Percentiles rank a stretch among this genome's conserved stretches.
These are phyloP conservation scores for Vigna reflexopilosa DNA, from an alignment of 306 rosid species.

Conservation along the genomic window DNA sequence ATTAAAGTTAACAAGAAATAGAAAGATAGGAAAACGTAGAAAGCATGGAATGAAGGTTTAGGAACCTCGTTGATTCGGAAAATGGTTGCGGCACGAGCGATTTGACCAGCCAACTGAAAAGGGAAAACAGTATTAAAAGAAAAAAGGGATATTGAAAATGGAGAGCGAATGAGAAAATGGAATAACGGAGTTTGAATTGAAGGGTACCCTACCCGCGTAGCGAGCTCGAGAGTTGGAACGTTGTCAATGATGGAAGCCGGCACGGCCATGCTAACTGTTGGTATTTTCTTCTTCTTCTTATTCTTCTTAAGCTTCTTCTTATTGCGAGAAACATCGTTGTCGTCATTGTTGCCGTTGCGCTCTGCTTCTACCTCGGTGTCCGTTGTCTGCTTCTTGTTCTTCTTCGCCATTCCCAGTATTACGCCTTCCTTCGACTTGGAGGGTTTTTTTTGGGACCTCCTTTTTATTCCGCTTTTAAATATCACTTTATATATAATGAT, in stretches of 20 bases:
- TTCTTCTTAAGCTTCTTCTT: constrained; percentile 53
- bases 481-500: background rate
- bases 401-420: constrained; percentile 67
- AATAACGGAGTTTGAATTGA: background rate
- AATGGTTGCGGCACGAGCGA: constrained; percentile 97
- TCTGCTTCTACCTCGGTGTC: constrained; percentile 46
- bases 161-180: background rate
- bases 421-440: background rate
- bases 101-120: constrained; percentile 90
- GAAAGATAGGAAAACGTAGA: constrained; percentile 17
- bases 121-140: background rate
- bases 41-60: background rate
- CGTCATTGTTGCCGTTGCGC: constrained; percentile 17
- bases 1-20: background rate
- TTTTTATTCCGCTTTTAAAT: background rate
- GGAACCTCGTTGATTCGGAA: constrained; percentile 89
- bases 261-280: constrained; percentile 80
- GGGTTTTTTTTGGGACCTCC: constrained; percentile 32
- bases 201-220: constrained; percentile 69
- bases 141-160: constrained; percentile 13
- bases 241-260: constrained; percentile 94
- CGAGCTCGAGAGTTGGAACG: constrained; percentile 85
- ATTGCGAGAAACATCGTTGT: constrained; percentile 42
- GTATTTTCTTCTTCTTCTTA: constrained; percentile 50
- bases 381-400: constrained; percentile 63